Base-by-base conservation (phyloP, 1,284 basidiomycete species). In the Ceraceosorus bombacis region DNA sequence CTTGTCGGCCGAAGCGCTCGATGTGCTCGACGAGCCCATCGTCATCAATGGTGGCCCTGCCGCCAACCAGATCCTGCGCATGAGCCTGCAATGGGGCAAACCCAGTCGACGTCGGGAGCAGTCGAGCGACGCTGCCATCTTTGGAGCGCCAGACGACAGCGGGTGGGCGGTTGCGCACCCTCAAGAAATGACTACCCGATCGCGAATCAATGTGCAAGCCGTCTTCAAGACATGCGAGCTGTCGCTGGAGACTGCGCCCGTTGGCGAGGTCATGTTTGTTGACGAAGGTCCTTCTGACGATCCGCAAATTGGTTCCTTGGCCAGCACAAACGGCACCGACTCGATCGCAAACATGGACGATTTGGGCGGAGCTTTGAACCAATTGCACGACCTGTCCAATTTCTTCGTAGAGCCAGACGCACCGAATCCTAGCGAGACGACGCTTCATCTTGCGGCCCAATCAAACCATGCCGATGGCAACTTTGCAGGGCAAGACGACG, bases 1-100 rank as follows among this genome's bases (percentile, higher is more conserved):
- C 10, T 83, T 93, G 38, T 87, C 91, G 5, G 79, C 86, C 4
- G 85, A 89, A 65, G 92, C 92, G 0, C 82, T 96, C 51, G 90
- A 94, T 53, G 90, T 95, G 13, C 83, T 96, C 1, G 91, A 95
- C 71, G 88, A 92, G 70, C 90, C 89, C 0, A 85, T 89, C 74
- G 84, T 83, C 27, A 86, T 90, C 72, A 66, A 72, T n/a, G 86
- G 84, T 54, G 87, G 88, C 13, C 85, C 85, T 46, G 82, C 86
- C 4, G 88, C 88, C 0, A 87, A 87, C 61, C 88, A 90, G 68
- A 87, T 92, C n/a, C 80, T 92, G 48, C 85, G 86, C 6, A 90
- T 88, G 88, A 91, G 87, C 59, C 60, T 71, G 51, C 71, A 70
- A 54, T 72, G 67, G 68, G 64, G 69, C 53, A 66, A 66, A 40